Evolutionary conservation across 2,329 filamentous ascomycete species (phyloP), one percentile per base, ranked within the genome.

Genomic region (Pseudocercospora macadamiae): DNA sequence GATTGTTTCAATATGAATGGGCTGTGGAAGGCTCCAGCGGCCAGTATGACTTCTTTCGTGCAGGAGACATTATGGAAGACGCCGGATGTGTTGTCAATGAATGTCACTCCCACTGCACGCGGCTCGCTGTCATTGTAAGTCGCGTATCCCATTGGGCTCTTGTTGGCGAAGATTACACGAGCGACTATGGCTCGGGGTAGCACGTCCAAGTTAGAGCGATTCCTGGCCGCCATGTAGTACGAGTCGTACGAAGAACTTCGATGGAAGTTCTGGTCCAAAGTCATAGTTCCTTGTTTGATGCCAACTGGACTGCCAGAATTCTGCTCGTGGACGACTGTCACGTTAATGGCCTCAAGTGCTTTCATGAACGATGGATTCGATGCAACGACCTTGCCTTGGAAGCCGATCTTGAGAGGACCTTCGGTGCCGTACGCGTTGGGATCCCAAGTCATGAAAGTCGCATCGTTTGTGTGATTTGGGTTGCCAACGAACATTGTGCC

Each of bases 1-100:
- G 79, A 83, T 2, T 88, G 80, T 74, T 86, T 84, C 14, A 89
- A 81, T 5, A 89, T 74, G 71, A 89, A 86, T 4, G 86, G 85
- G 2, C 82, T 82, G 73, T 88, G 85, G 71, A 84, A 88, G 1
- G 83, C 80, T 23, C 86, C 86, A 7, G 70, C 79, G 10, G 76
- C 70, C 42, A 81, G 59, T 58, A 81, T 78, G 28, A 80, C 75
- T 62, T 81, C 79, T 36, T 75, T 74, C 1, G 66, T 66, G 39
- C 61, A 63, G n/a, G 58, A 61, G 32, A 63, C 53, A 42, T 63
- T 63, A 52, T 63, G 61, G 34, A 61, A 63, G 36, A 58, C 23
- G 25, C 58, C 61, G n/a, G 60, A 62, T 16, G 39, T 52, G 26
- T 52, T 34, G 45, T 63, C 61, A 21, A 63, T 54, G 21, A 63